Evolutionary conservation across 768 basidiomycete species (phyloP), one percentile per base, ranked within the genome.

Genomic region (Rubroboletus satanas): DNA sequence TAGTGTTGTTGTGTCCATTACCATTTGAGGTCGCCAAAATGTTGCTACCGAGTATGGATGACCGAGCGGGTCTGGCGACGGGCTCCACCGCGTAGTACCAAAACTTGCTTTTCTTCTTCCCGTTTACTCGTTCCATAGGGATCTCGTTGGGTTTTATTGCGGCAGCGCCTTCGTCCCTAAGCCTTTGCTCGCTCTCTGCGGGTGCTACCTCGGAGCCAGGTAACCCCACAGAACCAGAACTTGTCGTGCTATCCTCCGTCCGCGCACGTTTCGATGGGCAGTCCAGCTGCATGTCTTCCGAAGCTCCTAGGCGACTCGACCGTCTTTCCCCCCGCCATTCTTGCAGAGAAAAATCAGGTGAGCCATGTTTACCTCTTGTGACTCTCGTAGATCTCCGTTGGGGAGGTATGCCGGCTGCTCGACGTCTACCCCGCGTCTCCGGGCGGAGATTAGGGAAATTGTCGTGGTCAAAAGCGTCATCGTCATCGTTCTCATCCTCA

Each of bases 1-100:
- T 46, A 44, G 38, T 47, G 48, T 55, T 37, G 38, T 45, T 33
- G 46, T 59, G 52, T 37, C 61, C 59, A 33, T 68, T 62, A 51
- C 61, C 63, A 26, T 74, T 68, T 21, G 60, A 44, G 6, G 39
- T 36, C 45, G 55, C 43, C 49, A 58, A 55, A 48, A 58, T 47
- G 46, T 58, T 59, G 54, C 55, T 45, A 23, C 49, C 62, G 32
- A 21, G 51, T 26, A 45, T 43, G 17, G 59, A 51, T 46, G 62
- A 61, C 26, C 43, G 54, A 35, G 61, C 17, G 12, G 72, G 59
- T 26, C 71, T 74, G 8, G 79, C 69, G 42, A 80, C 63, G 1
- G 89, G 87, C 62, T 93, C 90, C 26, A 93, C 88, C 18, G 90
- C 90, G 59, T 93, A 93, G 42, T 87, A 86, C 90, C 90, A 91